A percentile compares a stretch with the other conserved stretches of the same genome.
phyloP scores from a whole-genome alignment of 2,329 filamentous ascomycete genomes.

The Hypomyces perniciosus region DNA sequence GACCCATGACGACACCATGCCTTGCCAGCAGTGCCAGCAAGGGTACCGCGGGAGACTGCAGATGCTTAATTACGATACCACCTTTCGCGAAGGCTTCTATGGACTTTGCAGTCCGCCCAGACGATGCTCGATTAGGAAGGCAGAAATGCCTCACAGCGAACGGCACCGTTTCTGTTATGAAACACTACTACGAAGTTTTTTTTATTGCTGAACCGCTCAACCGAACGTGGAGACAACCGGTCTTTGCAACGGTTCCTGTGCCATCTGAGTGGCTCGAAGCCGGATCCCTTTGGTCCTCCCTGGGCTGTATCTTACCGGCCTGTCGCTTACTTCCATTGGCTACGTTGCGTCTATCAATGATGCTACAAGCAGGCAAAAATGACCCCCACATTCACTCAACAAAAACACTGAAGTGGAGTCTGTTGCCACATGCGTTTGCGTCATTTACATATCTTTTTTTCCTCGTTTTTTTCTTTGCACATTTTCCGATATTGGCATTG shows the following conservation, averaged over 20 bases:
- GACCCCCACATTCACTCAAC: neutral
- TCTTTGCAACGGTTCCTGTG: no score
- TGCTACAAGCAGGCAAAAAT: neutral
- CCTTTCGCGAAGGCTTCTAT: no score
- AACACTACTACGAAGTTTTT: neutral
- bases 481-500: neutral
- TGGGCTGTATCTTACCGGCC: neutral
- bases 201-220: neutral
- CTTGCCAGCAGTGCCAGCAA: neutral
- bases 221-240: no score
- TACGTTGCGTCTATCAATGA: neutral
- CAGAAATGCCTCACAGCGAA: neutral
- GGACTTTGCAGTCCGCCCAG: neutral
- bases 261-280: no score
- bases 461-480: neutral
- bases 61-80: neutral
- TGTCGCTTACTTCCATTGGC: neutral
- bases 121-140: constrained; percentile 9
- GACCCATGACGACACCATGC: no score
- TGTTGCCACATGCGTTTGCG: neutral
- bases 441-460: constrained; percentile 6
- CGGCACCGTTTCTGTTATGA: neutral
- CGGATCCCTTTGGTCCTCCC: no score
- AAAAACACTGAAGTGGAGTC: neutral
- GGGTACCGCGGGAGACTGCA: neutral